A percentile compares a stretch with the other conserved stretches of the same genome.
Conservation (phyloP, 139 green algal species). For the Volvox reticuliferus region DNA sequence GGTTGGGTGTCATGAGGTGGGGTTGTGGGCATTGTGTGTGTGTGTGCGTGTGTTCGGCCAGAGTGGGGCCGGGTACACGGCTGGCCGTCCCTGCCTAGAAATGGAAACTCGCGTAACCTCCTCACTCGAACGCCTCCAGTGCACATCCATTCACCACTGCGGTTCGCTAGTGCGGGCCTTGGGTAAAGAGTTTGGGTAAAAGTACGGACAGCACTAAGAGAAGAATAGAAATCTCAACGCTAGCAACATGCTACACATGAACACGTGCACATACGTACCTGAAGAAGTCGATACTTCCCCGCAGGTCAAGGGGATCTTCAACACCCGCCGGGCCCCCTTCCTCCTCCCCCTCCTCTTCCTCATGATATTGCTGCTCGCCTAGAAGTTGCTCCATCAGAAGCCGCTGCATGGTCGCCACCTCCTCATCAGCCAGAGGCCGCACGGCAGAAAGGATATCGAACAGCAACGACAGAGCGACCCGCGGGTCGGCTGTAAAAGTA, state of each 20-base stretch:
- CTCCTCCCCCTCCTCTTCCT: neutral
- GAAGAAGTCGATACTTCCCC: constrained; percentile 23
- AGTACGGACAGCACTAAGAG: no score
- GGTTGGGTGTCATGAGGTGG: neutral
- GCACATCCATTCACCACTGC: no score
- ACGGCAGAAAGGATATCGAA: constrained; percentile 4
- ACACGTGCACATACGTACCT: neutral
- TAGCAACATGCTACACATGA: neutral
- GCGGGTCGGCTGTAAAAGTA: neutral
- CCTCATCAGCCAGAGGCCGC: neutral
- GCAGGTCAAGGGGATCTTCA: neutral
- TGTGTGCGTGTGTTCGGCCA: no score
- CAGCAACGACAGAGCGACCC: constrained; percentile 6
- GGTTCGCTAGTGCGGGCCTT: no score
- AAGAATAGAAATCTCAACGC: no score
- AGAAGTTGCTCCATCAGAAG: neutral
- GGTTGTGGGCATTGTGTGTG: no score
- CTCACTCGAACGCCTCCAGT: no score
- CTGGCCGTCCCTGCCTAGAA: no score
- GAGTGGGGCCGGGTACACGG: no score
- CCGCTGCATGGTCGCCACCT: constrained; percentile 13
- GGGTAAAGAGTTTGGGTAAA: no score
- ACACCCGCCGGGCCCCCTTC: no score
- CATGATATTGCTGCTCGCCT: neutral
- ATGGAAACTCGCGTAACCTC: no score